Evolutionary conservation across 768 basidiomycete species (phyloP).

Genomic region (Tricholomella constricta): DNA sequence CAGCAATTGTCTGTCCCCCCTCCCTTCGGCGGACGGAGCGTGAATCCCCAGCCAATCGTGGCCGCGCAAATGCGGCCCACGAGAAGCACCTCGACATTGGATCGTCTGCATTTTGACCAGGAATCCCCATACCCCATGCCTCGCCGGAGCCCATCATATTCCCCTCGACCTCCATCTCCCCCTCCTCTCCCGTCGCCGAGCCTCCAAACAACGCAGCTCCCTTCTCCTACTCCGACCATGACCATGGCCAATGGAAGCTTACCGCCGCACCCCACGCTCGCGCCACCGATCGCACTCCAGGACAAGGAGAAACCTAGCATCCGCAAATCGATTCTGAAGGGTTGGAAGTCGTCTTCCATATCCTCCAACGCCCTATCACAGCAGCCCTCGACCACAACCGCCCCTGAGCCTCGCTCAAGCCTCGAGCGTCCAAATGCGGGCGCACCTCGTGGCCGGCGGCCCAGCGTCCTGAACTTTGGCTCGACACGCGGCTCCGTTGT

Average conservation of each 20-base stretch:
- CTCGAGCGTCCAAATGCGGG: conserved; percentile 37
- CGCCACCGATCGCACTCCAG: conserved; percentile 32
- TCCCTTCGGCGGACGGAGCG: conserved; percentile 14
- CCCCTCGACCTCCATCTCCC: conserved; percentile 20
- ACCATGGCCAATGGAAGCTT: conserved; percentile 1
- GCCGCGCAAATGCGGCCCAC: conserved; percentile 42
- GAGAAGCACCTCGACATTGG: conserved; percentile 34
- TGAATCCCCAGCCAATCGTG: conserved; percentile 37
- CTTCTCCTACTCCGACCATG: conserved; percentile 18
- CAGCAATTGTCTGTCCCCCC: conserved; percentile 17
- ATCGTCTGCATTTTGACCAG: conserved; percentile 69
- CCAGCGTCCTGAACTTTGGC: conserved; percentile 49
- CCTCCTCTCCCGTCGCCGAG: conserved; percentile 34
- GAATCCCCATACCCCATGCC: conserved; percentile 68
- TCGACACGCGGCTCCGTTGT: conserved; percentile 36
- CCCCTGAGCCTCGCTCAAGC: conserved; percentile 35
- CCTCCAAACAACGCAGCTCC: conserved; percentile 5
- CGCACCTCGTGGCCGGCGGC: conserved; percentile 40
- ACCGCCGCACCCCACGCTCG: conserved; percentile 16
- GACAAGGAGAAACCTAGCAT: conserved; percentile 47
- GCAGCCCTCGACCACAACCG: background rate
- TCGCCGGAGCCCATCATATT: conserved; percentile 25
- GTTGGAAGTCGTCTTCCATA: conserved; percentile 55
- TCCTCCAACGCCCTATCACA: conserved; percentile 29
- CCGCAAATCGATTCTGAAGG: conserved; percentile 75